Evolutionary conservation across 306 rosid species (phyloP), one percentile per base, ranked within the genome.

Genomic region (Crotalaria pallida): DNA sequence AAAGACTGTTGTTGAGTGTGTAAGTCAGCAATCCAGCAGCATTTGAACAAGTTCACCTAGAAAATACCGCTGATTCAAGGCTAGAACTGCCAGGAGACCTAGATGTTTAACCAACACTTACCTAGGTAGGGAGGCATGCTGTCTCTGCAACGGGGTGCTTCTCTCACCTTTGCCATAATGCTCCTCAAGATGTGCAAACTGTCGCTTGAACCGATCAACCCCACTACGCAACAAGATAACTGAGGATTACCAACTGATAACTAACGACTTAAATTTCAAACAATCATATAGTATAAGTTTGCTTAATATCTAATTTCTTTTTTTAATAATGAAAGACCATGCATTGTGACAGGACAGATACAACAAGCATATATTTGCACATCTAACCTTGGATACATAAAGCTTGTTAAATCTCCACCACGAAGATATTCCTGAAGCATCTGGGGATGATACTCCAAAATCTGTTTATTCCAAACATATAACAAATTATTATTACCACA

Each of bases 101-200:
- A 72, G 29, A 78, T 43, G 51, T 53, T 36, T 56, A 58, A 67
- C 68, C 41, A 22, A 67, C 49, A 72, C 78, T 78, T 80, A 86
- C 99, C 97, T 86, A 50, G 99, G 99, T 79, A 91, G 80, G 67
- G 99, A 94, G 43, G 90, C 97, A 83, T 87, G 91, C 69, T 94
- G 96, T 80, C 99, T 88, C 80, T 82, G 92, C 55, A 91, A 88
- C 12, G 92, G 97, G 65, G 85, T 48, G 70, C 88, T 67, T 72
- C 72, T 79, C 71, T 90, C 90, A 44, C 99, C 99, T 75, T 87
- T 91, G 60, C 95, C 88, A 73, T 77, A 67, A 57, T 76, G 84
- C 78, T 94, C 99, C 80, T 94, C 97, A 33, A 94, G 97, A 88
- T 94, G 99, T 0, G 97, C 99, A 82, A 94, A 94, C 67, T 94